Evolutionary conservation across 2,329 filamentous ascomycete species (phyloP), one percentile per base, ranked within the genome.

Genomic region (Aspergillus sp.): DNA sequence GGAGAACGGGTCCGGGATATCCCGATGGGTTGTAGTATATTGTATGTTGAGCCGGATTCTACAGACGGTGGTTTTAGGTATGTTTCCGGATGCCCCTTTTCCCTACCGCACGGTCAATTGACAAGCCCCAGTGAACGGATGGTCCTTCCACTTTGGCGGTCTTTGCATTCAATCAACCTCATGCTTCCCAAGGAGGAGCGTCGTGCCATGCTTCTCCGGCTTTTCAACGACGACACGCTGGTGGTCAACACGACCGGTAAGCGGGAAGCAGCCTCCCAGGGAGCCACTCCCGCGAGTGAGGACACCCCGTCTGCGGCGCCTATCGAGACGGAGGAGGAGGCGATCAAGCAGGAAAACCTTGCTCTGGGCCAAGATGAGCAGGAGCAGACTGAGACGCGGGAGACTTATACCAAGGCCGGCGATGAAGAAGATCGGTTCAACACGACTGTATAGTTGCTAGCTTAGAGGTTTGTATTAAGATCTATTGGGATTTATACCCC

Each of bases 181-280:
- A 99, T 99, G 94, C 80, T 99, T 66, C 93, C 94, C 46, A 99
- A 99, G 78, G 94, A 99, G 71, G 94, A 99, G 60, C 85, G 94
- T 14, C 87, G 86, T 20, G 94, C 94, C 1, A 95, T 97, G 90
- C 77, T 97, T 62, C 79, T 97, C 58, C 82, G 94, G 19, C 80
- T 99, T 55, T 99, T 88, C 76, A 95, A 97, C 68, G 93, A 97
- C 63, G 88, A 88, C 23, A 88, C 89, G 0, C 90, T 90, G 3
- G 80, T 96, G 45, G 82, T 96, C 57, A 95, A 94, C 69, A 65
- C 64, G 14, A 72, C 70, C 4, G 58, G 64, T 21, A 72, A 72
- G 54, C 62, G 59, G 40, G 41, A 57, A 16, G 51, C 50, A 13
- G 50, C 47, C 13, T 47, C 45, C 9, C 51, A 61, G 7, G 51